Base-by-base conservation (phyloP, 768 basidiomycete species). In the Lactifluus volemus region DNA sequence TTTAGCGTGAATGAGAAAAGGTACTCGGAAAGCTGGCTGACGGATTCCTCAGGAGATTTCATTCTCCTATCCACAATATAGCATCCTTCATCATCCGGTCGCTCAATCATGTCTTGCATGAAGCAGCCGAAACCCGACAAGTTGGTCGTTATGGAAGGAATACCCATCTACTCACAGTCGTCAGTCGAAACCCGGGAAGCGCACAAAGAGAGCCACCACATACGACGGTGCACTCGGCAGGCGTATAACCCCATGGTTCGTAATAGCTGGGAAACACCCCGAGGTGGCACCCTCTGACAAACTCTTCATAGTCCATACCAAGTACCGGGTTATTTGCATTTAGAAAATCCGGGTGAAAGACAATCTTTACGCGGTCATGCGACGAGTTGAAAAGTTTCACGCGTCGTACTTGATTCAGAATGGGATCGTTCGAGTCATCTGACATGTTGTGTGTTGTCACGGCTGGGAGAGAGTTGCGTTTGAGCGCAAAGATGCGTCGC, bases 381-480 rank as follows among this genome's bases (percentile, higher is more conserved):
- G 80, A 73, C 21, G 81, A 75, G 73, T 99, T 99, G 83, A 98
- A 99, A 42, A 99, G 78, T 70, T 91, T 86, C 34, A 98, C 94
- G 29, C 92, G 84, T 17, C 97, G 85, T 64, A 99, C 89, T 70
- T 98, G 96, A 74, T 87, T 97, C 50, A 99, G 75, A 65, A 99
- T 91, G 6, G 97, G 97, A 70, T 99, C 97, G 67, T 75, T 86
- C 36, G 82, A 76, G 71, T 98, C 96, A 70, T 98, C 96, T 25
- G 81, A 84, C 97, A 98, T 98, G 75, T 99, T 99, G 77, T 99
- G 97, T 15, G 97, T 99, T n/a, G 88, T 88, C 47, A 99, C 82
- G 1, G 97, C 92, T 0, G 97, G 97, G n/a, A 94, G 83, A 11
- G 90, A 85, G 75, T 91, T 91, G 64, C 97, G 85, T 74, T 93